phyloP scores from a whole-genome alignment of 208 protist genomes.

The Trypanosoma conorhini region DNA sequence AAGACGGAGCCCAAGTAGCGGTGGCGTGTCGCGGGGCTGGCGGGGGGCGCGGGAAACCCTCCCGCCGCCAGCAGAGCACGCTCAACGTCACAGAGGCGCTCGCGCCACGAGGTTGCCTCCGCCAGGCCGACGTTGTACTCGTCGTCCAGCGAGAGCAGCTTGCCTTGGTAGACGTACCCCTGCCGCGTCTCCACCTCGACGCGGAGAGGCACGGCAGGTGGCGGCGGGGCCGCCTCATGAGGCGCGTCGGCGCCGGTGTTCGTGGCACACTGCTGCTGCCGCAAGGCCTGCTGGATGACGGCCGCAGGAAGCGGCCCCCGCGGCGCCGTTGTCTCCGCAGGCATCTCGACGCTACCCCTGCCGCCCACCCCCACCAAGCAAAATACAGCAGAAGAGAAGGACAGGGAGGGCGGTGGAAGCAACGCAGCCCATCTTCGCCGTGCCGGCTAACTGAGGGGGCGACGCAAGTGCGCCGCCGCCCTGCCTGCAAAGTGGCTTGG shows the following conservation, averaged over 20 bases:
- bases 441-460: too few species aligned
- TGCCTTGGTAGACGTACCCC: conserved; percentile 79
- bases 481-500: too few species aligned
- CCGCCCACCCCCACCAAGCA: background rate
- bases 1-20: conserved; percentile 69
- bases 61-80: conserved; percentile 31
- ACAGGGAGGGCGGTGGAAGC: too few species aligned
- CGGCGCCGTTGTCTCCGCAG: conserved; percentile 6
- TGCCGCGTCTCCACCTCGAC: conserved; percentile 86
- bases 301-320: conserved; percentile 24
- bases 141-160: conserved; percentile 59
- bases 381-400: conserved; percentile 26
- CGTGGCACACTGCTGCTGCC: background rate
- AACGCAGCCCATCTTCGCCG: background rate
- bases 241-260: background rate
- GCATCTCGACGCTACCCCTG: conserved; percentile 2
- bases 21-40: conserved; percentile 41
- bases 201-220: conserved; percentile 25
- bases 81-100: conserved; percentile 65
- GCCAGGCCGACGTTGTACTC: conserved; percentile 77
- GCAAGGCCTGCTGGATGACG: conserved; percentile 22
- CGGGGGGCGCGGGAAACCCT: conserved; percentile 30
- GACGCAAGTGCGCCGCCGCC: too few species aligned
- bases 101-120: conserved; percentile 57
- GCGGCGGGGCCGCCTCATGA: conserved; percentile 6